Evolutionary conservation across 2,329 filamentous ascomycete genomes (phyloP).

Genomic region (Ophiostoma piceae): DNA sequence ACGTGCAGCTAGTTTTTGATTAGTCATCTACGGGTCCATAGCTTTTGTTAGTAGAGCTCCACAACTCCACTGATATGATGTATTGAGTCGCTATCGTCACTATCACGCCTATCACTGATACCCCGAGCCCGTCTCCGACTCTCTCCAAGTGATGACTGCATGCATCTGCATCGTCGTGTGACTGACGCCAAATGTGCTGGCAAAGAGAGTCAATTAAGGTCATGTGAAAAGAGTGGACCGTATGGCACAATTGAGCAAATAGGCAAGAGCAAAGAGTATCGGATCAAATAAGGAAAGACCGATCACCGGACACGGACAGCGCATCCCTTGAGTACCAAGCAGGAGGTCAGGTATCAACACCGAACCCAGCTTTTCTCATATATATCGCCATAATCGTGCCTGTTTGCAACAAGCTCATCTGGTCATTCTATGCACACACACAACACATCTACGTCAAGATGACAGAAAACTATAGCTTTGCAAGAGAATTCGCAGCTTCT

Average conservation of each 20-base stretch:
- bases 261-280: background rate
- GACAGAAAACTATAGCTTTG: conserved; percentile 25
- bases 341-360: background rate
- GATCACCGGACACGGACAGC: background rate
- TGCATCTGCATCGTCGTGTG: conserved; percentile 7
- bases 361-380: background rate
- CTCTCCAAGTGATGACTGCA: conserved; percentile 1
- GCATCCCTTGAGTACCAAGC: background rate
- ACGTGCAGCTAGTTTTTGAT: background rate
- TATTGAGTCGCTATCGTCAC: background rate
- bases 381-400: background rate
- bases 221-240: conserved; percentile 12
- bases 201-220: background rate
- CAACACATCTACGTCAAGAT: background rate
- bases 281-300: background rate
- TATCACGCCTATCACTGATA: background rate
- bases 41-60: background rate
- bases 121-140: background rate
- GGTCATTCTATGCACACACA: background rate
- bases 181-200: background rate
- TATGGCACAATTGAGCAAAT: background rate
- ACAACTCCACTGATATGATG: background rate
- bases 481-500: conserved; percentile 24
- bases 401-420: background rate
- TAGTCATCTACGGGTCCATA: background rate